A percentile compares a stretch with the other conserved stretches of the same genome.
Evolutionary conservation across 129 eudicot species (phyloP).

Genomic region (Artemisia tridentata): DNA sequence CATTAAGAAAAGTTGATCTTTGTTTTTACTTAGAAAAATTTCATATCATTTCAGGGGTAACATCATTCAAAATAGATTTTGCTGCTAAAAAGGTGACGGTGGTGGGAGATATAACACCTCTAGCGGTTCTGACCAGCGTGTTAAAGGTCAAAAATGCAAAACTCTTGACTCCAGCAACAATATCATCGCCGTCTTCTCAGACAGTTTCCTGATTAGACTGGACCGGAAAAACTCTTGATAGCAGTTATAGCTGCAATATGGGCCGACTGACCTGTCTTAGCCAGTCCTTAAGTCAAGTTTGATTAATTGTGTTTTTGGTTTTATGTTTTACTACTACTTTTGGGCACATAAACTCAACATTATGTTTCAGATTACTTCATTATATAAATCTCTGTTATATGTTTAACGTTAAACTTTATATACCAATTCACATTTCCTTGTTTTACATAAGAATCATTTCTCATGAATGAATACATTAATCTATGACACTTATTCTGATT

Average conservation of each 20-base stretch:
- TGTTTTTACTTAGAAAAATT: too few relatives aligned
- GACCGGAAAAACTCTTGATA: not conserved
- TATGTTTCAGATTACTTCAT: not conserved
- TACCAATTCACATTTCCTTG: too few relatives aligned
- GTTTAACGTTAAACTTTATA: not conserved
- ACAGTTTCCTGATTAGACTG: not conserved
- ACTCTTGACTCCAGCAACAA: constrained; percentile 57
- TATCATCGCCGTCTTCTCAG: constrained; percentile 26
- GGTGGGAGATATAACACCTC: constrained; percentile 78
- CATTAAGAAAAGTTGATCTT: too few relatives aligned
- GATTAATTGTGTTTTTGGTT: not conserved
- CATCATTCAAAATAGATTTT: constrained; percentile 81
- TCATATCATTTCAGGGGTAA: constrained; percentile 57
- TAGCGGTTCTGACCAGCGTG: constrained; percentile 56
- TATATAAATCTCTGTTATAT: not conserved
- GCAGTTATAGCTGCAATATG: not conserved
- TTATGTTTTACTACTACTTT: not conserved
- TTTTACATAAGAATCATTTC: too few relatives aligned
- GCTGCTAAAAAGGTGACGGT: constrained; percentile 88
- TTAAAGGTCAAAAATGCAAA: constrained; percentile 78
- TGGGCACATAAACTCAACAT: not conserved
- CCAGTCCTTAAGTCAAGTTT: not conserved
- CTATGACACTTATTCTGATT: too few relatives aligned
- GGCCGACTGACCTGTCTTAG: not conserved
- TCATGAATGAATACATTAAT: too few relatives aligned